Evolutionary conservation across 2,329 filamentous ascomycete species (phyloP).

Genomic region (Dactylellina sp.): DNA sequence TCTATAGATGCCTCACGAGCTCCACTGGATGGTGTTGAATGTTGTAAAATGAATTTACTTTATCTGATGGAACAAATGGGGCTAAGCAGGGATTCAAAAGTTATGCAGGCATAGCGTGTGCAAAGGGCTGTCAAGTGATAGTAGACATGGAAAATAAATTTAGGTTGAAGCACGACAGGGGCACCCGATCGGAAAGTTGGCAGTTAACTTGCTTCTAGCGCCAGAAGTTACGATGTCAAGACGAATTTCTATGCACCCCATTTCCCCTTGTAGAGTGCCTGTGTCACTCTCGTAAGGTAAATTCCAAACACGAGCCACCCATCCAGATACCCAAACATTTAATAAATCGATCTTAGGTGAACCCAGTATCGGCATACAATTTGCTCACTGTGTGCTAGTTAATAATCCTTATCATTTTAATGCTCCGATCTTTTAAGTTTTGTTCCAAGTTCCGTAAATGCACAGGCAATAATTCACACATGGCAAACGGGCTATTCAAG

Average conservation of each 20-base stretch:
- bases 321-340: too few relatives aligned
- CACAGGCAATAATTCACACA: too few relatives aligned
- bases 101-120: conserved; percentile 3
- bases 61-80: neutral
- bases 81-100: conserved; percentile 3
- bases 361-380: too few relatives aligned
- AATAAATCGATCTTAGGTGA: too few relatives aligned
- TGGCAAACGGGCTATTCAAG: too few relatives aligned
- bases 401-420: too few relatives aligned
- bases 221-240: neutral
- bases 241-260: neutral
- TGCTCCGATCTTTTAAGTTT: too few relatives aligned
- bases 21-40: neutral
- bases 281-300: too few relatives aligned
- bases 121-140: conserved; percentile 5
- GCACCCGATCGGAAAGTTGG: neutral
- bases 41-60: neutral
- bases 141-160: neutral
- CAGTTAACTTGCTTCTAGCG: neutral
- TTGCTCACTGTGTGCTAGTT: too few relatives aligned
- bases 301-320: too few relatives aligned
- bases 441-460: too few relatives aligned
- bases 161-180: neutral
- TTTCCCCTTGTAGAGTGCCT: neutral
- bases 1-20: conserved; percentile 16